Percentiles rank a stretch among this genome's conserved stretches.
Evolutionary conservation across 2,329 filamentous ascomycete genomes (phyloP).

Genomic region (Parascedosporium putredinis): DNA sequence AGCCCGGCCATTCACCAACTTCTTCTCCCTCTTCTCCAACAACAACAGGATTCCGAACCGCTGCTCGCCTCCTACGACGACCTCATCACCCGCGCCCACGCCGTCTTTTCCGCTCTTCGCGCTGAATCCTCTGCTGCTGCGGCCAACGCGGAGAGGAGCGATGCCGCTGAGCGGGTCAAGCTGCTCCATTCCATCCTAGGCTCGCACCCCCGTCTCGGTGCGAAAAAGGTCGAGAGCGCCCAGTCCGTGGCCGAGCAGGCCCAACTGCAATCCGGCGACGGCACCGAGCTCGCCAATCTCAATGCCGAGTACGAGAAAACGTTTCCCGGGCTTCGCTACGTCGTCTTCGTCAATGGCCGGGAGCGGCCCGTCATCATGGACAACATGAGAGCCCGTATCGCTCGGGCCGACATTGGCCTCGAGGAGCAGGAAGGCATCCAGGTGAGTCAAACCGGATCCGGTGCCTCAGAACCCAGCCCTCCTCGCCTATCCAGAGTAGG

Average conservation of each 20-base stretch:
- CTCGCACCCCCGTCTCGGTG: slow-evolving; percentile 75
- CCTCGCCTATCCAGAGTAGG: background rate
- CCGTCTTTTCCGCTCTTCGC: slow-evolving; percentile 48
- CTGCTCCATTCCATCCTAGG: slow-evolving; percentile 65
- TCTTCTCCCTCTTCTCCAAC: slow-evolving; percentile 54
- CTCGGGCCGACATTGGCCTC: slow-evolving; percentile 48
- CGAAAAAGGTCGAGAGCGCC: slow-evolving; percentile 69
- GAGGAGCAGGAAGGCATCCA: slow-evolving; percentile 68
- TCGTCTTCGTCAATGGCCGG: slow-evolving; percentile 84
- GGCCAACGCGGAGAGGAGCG: no score
- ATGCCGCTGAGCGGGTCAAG: no score
- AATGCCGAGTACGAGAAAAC: slow-evolving; percentile 71
- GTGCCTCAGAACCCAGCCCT: slow-evolving; percentile 9
- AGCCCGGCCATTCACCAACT: slow-evolving; percentile 64
- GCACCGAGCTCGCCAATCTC: slow-evolving; percentile 44
- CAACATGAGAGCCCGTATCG: slow-evolving; percentile 70
- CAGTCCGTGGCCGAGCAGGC: slow-evolving; percentile 77
- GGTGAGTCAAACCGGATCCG: slow-evolving; percentile 33
- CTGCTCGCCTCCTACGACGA: slow-evolving; percentile 58
- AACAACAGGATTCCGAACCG: no score
- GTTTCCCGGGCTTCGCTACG: slow-evolving; percentile 78
- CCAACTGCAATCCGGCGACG: slow-evolving; percentile 50
- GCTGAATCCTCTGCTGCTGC: slow-evolving; percentile 28
- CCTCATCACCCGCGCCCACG: slow-evolving; percentile 57
- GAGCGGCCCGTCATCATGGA: slow-evolving; percentile 64